Base-by-base conservation (phyloP, 495 filamentous ascomycete species). In the Aspergillus cristatus region DNA sequence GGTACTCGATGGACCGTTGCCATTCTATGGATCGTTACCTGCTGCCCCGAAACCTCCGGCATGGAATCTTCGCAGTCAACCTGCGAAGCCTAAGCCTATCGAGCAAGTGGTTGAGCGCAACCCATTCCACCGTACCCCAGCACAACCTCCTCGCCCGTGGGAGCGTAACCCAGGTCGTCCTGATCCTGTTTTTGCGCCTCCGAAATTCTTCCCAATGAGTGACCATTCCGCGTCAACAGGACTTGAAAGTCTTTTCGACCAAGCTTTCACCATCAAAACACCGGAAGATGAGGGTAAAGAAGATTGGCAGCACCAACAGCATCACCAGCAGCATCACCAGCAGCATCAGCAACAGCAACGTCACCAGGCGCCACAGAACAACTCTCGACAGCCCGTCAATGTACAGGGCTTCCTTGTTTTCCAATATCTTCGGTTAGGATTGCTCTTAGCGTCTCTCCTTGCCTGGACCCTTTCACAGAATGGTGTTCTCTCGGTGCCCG, bases 11-110 rank as follows among this genome's bases (percentile, higher is more conserved):
- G 63, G 68, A 16, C 59, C 71, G 20, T 62, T 68, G 22, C 68
- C 74, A 10, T 86, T 86, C 42, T 69, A 68, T 42, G 75, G 79
- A 24, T 57, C 62, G 6, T 70, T 86, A 1, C 82, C 84, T 12
- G 60, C 79, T 11, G 78, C 79, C 13, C 80, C 83, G 5, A 72
- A 65, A 7, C 71, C 69, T 14, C 80, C 79, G 4, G 73, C 80
- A 7, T 78, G 79, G 58, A 67, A 65, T 33, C 57, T 79, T 17
- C 75, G 78, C 37, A 82, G 78, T 42, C 79, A 77, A 11, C 59
- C 70, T 3, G 41, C 57, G 28, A 45, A 51, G 40, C 45, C 43
- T 6, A 63, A 57, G 29, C 55, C 54, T 12, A 51, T 54, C 25
- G 51, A 58, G 17, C 54, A 54, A 33, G 57, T 62, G 26, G 50